A percentile compares a stretch with the other conserved stretches of the same genome.
phyloP scores from a whole-genome alignment of 495 filamentous ascomycete genomes.

The Tuber microsphaerosporum region DNA sequence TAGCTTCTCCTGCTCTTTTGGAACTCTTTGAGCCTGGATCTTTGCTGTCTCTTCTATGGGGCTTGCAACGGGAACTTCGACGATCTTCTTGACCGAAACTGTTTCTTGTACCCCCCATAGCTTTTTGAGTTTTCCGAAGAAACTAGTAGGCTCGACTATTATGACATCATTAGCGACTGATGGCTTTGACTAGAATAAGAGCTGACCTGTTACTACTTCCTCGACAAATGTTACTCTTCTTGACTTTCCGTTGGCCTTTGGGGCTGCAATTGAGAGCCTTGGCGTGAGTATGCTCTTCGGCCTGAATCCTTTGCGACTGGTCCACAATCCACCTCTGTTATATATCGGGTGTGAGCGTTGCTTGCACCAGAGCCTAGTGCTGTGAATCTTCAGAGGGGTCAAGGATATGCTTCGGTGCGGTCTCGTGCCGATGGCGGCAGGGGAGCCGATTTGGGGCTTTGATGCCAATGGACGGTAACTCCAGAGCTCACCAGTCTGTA shows the following conservation, averaged over 20 bases:
- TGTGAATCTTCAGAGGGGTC: constrained; percentile 12
- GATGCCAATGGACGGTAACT: constrained; percentile 8
- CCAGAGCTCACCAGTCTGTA: constrained; percentile 10
- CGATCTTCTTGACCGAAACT: not conserved
- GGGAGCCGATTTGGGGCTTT: constrained; percentile 2
- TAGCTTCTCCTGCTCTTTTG: not conserved
- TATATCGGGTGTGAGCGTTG: not conserved
- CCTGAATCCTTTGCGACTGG: constrained; percentile 9
- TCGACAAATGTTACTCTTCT: constrained; percentile 34
- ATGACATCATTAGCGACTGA: constrained; percentile 8
- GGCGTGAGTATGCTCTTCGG: constrained; percentile 24
- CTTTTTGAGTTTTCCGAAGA: constrained; percentile 32
- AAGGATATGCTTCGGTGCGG: constrained; percentile 17
- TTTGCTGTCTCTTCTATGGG: not conserved
- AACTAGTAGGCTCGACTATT: constrained; percentile 25
- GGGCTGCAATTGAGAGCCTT: not conserved
- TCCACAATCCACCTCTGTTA: constrained; percentile 21
- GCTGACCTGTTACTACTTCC: constrained; percentile 31
- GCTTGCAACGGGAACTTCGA: not conserved
- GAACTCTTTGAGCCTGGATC: not conserved
- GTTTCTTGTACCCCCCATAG: constrained; percentile 27
- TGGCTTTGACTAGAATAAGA: not conserved
- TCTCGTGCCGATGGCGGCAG: constrained; percentile 9
- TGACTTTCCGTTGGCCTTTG: not conserved
- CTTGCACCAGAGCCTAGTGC: constrained; percentile 22